Conservation (phyloP, 805 yeast genomes). For the Sugiyamaella qingdaonensis region DNA sequence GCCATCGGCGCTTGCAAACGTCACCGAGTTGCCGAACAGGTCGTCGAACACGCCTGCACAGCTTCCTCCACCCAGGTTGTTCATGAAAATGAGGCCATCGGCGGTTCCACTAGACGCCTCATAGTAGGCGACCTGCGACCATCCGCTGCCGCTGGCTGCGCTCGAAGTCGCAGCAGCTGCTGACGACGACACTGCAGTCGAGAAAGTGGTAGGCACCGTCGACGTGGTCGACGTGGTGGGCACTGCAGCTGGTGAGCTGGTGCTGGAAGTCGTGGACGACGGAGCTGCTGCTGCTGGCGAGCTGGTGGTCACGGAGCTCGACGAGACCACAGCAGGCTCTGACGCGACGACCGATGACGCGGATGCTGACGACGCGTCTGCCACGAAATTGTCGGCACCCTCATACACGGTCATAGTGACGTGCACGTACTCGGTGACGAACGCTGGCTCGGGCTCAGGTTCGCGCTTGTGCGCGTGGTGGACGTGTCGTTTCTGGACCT, state of each 20-base stretch:
- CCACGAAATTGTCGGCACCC: constrained; percentile 14
- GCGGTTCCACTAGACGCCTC: constrained; percentile 59
- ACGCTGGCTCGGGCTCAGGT: constrained; percentile 52
- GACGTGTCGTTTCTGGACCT: constrained; percentile 29
- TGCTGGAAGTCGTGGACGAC: neutral
- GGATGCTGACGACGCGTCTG: constrained; percentile 2
- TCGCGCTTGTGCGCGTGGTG: constrained; percentile 56
- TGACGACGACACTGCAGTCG: constrained; percentile 34
- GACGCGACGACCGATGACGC: constrained; percentile 25
- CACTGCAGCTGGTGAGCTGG: constrained; percentile 19
- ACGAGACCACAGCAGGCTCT: constrained; percentile 23
- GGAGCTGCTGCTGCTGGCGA: constrained; percentile 24
- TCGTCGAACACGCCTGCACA: constrained; percentile 88
- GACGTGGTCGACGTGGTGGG: constrained; percentile 8
- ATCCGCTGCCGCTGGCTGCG: constrained; percentile 36
- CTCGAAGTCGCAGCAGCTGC: constrained; percentile 37
- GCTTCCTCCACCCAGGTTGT: constrained; percentile 77
- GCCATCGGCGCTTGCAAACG: constrained; percentile 79
- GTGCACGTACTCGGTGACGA: constrained; percentile 62
- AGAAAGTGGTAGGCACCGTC: constrained; percentile 25
- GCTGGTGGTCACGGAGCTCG: neutral
- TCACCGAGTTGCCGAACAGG: constrained; percentile 85
- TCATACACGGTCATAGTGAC: constrained; percentile 43
- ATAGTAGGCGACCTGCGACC: constrained; percentile 77
- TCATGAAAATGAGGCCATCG: constrained; percentile 73